Evolutionary conservation across 1,284 basidiomycete species (phyloP), one percentile per base, ranked within the genome.

Genomic region (Cystobasidium sp.): DNA sequence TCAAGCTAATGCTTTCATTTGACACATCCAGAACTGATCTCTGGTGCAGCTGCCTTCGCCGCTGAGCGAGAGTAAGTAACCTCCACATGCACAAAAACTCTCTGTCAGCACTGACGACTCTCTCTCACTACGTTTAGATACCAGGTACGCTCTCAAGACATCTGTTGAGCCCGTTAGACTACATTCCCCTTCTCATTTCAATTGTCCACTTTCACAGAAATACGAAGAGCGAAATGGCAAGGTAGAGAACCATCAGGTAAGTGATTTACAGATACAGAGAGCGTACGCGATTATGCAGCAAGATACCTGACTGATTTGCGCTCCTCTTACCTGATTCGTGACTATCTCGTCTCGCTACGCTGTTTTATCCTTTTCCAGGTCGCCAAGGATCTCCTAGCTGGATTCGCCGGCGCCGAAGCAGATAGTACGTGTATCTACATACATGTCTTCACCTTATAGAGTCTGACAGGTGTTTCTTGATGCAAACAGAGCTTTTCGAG

Each of bases 201-300:
- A 20, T 20, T 14, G 18, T n/a, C 47, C 51, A 7, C 12, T 22
- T 71, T 7, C 46, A 6, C 47, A 71, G 62, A 71, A 71, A 51
- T 64, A 71, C 62, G 68, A 71, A 62, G 68, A 71, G 37, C 58
- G 62, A 24, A 52, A 71, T 39, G 68, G 68, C 24, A 71, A 71
- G 52, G 68, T 71, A 47, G 68, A 71, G 47, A 71, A 71, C 52
- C 68, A 71, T 41, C 41, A 71, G 47, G 49, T 70, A n/a, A 47
- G 62, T 49, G 6, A 16, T 20, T 9, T 31, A 7, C 18, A 9
- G 46, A 9, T 47, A 47, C 9, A 47, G 9, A n/a, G n/a, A n/a
- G n/a, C n/a, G n/a, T 31, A 31, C 31, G 31, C 5, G 31, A 31
- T 49, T 49, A 6, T n/a, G 1, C 46, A 14, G 14, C 3, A 49